Evolutionary conservation across 441 rosid genomes (phyloP), one percentile per base, ranked within the genome.

Genomic region (Omphalea diandra): DNA sequence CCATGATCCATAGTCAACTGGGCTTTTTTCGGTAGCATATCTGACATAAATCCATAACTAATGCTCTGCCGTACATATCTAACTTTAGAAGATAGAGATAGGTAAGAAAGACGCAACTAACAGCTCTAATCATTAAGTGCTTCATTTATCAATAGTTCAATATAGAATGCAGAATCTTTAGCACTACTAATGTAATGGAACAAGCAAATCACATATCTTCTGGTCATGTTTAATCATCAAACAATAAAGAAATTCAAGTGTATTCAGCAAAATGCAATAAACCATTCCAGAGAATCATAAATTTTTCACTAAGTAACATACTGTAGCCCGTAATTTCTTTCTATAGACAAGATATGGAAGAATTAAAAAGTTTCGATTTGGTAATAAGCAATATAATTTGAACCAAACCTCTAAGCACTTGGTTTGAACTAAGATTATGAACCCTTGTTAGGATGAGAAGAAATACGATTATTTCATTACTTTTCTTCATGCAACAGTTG

Each of bases 211-310:
- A 50, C 54, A 50, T 2, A 20, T 20, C 10, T n/a, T 27, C 33
- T 4, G 2, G n/a, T 4, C 7, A 27, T 29, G n/a, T 27, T 27
- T 55, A 55, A 26, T 15, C 20, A 12, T 52, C 24, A 24, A 14
- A 52, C 24, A 31, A 52, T 14, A 29, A 55, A 55, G 8, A 29
- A 20, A 12, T 26, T 12, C 5, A 55, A 55, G 32, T 26, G 6
- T 29, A 31, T 3, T 24, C 31, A 52, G 12, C 56, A 52, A 9
- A 52, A 52, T 10, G 27, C 31, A 52, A 31, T 15, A 52, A 52
- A 52, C 22, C 31, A 24, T 52, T 24, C 24, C 56, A 50, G 43
- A 65, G 50, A 65, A 50, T 65, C 33, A 32, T n/a, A n/a, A n/a
- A n/a, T n/a, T n/a, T 50, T 33, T 35, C 26, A 11, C 33, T 44